Evolutionary conservation across 1,284 basidiomycete species (phyloP), one percentile per base, ranked within the genome.

Genomic region (Xerocomus amazonicus): DNA sequence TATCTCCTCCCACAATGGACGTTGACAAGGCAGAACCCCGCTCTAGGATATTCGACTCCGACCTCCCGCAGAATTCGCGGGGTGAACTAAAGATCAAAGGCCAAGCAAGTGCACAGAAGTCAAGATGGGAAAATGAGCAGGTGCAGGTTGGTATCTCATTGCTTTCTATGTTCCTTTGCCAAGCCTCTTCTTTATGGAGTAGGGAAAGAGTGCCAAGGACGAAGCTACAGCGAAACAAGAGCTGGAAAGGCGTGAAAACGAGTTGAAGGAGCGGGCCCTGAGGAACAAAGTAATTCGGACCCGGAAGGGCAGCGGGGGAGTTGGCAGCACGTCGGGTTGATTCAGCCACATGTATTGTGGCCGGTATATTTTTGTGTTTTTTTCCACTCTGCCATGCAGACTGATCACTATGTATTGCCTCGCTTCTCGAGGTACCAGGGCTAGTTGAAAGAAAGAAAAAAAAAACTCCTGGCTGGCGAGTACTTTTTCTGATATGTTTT

Each of bases 261-360:
- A 90, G 60, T 63, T 90, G 43, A 89, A 88, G 62, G 87, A 90
- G 59, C 78, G 72, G 61, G 87, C 87, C n/a, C 65, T 90, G 60
- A 76, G 87, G 58, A 88, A 89, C 60, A 90, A 90, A 62, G 87
- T 90, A 47, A 79, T 90, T 56, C 74, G 84, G 58, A 83, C 82
- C 31, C 73, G 86, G 56, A 87, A 84, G 63, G 62, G 65, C 26
- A 73, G 67, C 48, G 61, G 60, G 38, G 53, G 53, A 13, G 39
- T 12, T 2, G 45, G 59, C 5, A 12, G n/a, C n/a, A 29, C 29
- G 41, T 59, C 54, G 33, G 61, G 63, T 59, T 63, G 53, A 63
- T 41, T 45, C 42, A 45, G 19, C 10, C 26, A 14, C 37, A 38
- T 34, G 23, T 45, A 17, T 38, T 43, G 47, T 48, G 52, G 40